phyloP scores from a whole-genome alignment of 768 basidiomycete species.

The Leucocoprinus leucothites region DNA sequence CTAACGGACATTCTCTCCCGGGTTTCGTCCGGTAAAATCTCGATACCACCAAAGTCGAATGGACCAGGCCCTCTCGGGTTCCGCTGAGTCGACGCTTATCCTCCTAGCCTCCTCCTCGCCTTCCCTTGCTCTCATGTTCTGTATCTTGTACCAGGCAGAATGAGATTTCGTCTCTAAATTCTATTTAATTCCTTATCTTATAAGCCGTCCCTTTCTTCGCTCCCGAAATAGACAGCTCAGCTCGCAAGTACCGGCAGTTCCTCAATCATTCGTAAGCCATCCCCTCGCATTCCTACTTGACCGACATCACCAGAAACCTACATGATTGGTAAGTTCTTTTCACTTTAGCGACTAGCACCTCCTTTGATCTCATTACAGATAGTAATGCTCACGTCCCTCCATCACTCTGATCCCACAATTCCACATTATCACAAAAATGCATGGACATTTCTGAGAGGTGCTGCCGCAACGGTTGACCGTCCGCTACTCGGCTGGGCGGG shows the following conservation, averaged over 20 bases:
- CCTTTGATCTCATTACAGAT: slow-evolving; percentile 7
- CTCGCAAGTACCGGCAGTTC: slow-evolving; percentile 21
- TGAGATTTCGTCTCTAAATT: too few relatives aligned
- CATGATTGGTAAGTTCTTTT: slow-evolving; percentile 29
- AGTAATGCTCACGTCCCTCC: slow-evolving; percentile 52
- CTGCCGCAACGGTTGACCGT: too few relatives aligned
- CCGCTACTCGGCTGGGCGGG: too few relatives aligned
- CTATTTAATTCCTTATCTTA: slow-evolving; percentile 42
- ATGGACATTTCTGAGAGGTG: too few relatives aligned
- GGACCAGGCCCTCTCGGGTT: slow-evolving; percentile 15
- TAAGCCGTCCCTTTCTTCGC: slow-evolving; percentile 19
- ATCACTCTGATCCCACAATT: slow-evolving; percentile 51
- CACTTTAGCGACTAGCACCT: background rate
- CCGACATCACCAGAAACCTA: background rate
- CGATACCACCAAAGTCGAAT: background rate
- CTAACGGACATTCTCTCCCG: slow-evolving; percentile 5
- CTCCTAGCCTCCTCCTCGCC: too few relatives aligned
- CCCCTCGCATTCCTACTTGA: slow-evolving; percentile 23
- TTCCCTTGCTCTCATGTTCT: slow-evolving; percentile 28
- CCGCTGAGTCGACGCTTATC: too few relatives aligned
- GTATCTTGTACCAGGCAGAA: too few relatives aligned
- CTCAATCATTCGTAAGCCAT: too few relatives aligned
- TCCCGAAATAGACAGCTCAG: background rate
- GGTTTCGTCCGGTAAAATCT: too few relatives aligned
- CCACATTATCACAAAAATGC: slow-evolving; percentile 53